Conservation (phyloP, 2,329 filamentous ascomycete species). For the Ophiocordyceps camponoti-floridani region DNA sequence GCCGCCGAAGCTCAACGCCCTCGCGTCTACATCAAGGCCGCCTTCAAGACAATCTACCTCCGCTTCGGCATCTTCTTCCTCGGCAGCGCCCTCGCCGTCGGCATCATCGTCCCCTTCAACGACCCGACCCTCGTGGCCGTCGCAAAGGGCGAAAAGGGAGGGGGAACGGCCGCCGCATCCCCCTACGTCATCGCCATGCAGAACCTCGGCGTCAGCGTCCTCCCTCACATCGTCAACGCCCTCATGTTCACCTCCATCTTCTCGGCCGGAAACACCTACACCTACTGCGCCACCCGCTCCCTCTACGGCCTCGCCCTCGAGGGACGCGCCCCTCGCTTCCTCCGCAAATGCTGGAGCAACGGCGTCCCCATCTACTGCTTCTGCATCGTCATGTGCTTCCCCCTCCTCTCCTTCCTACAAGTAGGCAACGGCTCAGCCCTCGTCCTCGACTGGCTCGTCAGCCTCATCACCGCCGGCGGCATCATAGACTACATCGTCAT, state of each 20-base stretch:
- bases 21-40: slow-evolving; percentile 43
- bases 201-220: slow-evolving; percentile 30
- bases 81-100: slow-evolving; percentile 46
- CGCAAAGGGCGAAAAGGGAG: slow-evolving; percentile 21
- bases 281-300: slow-evolving; percentile 30
- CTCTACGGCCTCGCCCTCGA: slow-evolving; percentile 32
- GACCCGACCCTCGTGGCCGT: slow-evolving; percentile 33
- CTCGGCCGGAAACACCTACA: slow-evolving; percentile 31
- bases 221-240: slow-evolving; percentile 41
- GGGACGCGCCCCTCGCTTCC: slow-evolving; percentile 29
- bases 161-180: slow-evolving; percentile 33
- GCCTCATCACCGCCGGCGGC: slow-evolving; percentile 36
- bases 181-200: slow-evolving; percentile 47
- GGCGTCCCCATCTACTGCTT: slow-evolving; percentile 46
- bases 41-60: slow-evolving; percentile 58
- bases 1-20: slow-evolving; percentile 52
- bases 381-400: slow-evolving; percentile 31
- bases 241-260: slow-evolving; percentile 24
- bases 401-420: slow-evolving; percentile 33
- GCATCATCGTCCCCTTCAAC: slow-evolving; percentile 48
- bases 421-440: slow-evolving; percentile 27
- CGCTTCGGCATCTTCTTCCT: slow-evolving; percentile 56
- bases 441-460: slow-evolving; percentile 35
- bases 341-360: slow-evolving; percentile 38
- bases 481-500: slow-evolving; percentile 46